A percentile compares a stretch with the other conserved stretches of the same genome.
Evolutionary conservation across 768 basidiomycete species (phyloP).

Genomic region (Aureoboletus auriporus): DNA sequence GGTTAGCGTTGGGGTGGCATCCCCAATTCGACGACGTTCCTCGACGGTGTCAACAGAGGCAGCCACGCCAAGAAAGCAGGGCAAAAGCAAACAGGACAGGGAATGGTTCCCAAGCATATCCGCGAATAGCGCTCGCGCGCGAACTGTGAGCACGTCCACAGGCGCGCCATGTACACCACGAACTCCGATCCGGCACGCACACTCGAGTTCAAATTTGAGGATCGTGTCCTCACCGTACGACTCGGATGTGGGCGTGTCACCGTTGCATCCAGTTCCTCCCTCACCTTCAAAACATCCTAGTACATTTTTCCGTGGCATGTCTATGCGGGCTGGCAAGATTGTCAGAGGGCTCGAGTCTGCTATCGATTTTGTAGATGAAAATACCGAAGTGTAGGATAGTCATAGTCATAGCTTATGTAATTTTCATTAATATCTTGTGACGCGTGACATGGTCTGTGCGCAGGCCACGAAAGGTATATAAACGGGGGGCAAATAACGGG

Average conservation of each 20-base stretch:
- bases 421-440: not conserved
- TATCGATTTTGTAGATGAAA: conserved; percentile 38
- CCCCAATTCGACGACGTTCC: conserved; percentile 21
- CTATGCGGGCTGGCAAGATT: conserved; percentile 33
- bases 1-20: conserved; percentile 19
- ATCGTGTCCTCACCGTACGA: conserved; percentile 8
- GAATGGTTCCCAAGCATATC: conserved; percentile 1
- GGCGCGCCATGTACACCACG: not conserved
- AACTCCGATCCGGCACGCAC: conserved; percentile 15
- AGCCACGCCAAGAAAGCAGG: not conserved
- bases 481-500: rapidly evolving
- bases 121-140: not conserved
- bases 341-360: conserved; percentile 38
- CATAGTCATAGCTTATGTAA: not conserved
- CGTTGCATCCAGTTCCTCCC: conserved; percentile 3
- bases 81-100: conserved; percentile 5
- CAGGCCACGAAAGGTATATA: not conserved
- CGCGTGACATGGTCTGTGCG: conserved; percentile 19
- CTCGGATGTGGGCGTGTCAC: conserved; percentile 8
- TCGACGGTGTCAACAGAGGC: conserved; percentile 19
- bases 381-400: not conserved
- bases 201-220: conserved; percentile 27
- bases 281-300: conserved; percentile 24
- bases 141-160: not conserved
- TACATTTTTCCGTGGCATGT: conserved; percentile 31